Evolutionary conservation across 805 yeast species (phyloP).

Genomic region (Priceomyces medius): DNA sequence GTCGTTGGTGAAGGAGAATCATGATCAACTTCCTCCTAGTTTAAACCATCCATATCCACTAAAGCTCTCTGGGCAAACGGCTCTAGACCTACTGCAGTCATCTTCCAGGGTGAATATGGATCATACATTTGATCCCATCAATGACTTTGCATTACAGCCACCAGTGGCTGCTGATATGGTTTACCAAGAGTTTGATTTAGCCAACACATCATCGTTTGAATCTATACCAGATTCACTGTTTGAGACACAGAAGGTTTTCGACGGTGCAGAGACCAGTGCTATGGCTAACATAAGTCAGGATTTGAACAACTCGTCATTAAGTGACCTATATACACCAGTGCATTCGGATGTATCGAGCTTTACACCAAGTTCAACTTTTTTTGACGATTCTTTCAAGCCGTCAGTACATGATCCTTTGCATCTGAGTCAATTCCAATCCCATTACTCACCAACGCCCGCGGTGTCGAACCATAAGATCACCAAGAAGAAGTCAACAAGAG

Average conservation of each 20-base stretch:
- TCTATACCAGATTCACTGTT: slow-evolving; percentile 23
- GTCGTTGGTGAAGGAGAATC: background rate
- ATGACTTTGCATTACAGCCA: slow-evolving; percentile 11
- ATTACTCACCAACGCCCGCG: slow-evolving; percentile 6
- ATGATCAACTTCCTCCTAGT: background rate
- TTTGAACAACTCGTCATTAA: slow-evolving; percentile 14
- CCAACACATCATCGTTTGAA: slow-evolving; percentile 23
- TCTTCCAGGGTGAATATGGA: slow-evolving; percentile 10
- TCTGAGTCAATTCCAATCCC: slow-evolving; percentile 1
- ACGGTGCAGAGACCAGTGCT: background rate
- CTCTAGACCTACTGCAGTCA: slow-evolving; percentile 1
- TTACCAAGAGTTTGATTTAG: slow-evolving; percentile 26
- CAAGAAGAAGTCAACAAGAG: slow-evolving; percentile 17
- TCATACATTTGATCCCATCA: slow-evolving; percentile 14
- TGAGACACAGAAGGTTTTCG: background rate
- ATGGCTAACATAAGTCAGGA: background rate
- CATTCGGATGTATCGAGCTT: slow-evolving; percentile 17
- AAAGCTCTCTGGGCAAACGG: background rate
- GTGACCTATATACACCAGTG: slow-evolving; percentile 19
- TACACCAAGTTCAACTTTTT: slow-evolving; percentile 15
- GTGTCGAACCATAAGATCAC: slow-evolving; percentile 11
- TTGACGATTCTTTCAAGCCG: slow-evolving; percentile 4
- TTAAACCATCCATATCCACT: background rate
- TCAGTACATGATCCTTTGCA: slow-evolving; percentile 2
- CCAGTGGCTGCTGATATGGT: slow-evolving; percentile 17